phyloP scores from a whole-genome alignment of 2,329 filamentous ascomycete species.

The Cladobotryum protrusum region DNA sequence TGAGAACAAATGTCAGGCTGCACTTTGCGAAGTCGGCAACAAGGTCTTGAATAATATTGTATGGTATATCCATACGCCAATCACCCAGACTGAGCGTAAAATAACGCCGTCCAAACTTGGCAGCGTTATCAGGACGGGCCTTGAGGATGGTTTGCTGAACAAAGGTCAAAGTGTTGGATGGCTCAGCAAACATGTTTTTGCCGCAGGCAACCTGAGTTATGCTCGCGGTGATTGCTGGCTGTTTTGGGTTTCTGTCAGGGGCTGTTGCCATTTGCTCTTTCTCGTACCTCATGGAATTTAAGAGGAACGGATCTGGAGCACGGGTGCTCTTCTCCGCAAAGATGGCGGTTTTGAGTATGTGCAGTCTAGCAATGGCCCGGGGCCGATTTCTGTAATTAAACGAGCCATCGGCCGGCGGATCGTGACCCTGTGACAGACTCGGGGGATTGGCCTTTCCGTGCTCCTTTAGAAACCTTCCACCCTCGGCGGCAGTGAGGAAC shows the following conservation, averaged over 20 bases:
- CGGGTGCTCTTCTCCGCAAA: constrained; percentile 30
- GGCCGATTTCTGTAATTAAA: background rate
- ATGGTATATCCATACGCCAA: constrained; percentile 40
- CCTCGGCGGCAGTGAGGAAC: constrained; percentile 37
- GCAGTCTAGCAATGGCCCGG: constrained; percentile 22
- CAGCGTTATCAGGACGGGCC: constrained; percentile 22
- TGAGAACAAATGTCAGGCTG: constrained; percentile 46
- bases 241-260: constrained; percentile 11
- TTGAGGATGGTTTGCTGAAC: constrained; percentile 30
- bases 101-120: constrained; percentile 36
- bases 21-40: constrained; percentile 29
- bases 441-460: constrained; percentile 18
- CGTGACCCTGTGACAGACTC: no score
- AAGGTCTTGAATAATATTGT: constrained; percentile 42
- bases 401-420: background rate
- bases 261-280: constrained; percentile 16
- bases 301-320: constrained; percentile 16
- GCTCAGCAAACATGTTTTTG: constrained; percentile 36
- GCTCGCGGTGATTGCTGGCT: constrained; percentile 15
- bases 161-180: constrained; percentile 33
- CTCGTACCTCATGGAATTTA: constrained; percentile 24
- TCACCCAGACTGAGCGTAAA: constrained; percentile 32
- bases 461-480: constrained; percentile 33
- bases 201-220: constrained; percentile 36
- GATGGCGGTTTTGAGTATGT: constrained; percentile 24